Evolutionary conservation across 1,284 basidiomycete species (phyloP).

Genomic region (Psilocybe mexicana): DNA sequence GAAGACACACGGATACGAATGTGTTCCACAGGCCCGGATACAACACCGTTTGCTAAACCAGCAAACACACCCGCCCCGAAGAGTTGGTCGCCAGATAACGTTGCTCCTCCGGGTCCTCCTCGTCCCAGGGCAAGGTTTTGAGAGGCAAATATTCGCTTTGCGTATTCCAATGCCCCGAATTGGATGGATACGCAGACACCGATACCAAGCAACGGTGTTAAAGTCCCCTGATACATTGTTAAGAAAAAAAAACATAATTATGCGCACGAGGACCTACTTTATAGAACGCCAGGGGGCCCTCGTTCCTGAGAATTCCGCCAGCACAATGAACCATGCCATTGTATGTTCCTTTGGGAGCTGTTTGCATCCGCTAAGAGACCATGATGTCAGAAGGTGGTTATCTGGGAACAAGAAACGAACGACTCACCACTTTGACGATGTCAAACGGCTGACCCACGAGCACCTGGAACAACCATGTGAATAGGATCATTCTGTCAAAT

Average conservation of each 20-base stretch:
- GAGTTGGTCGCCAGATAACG: conserved; percentile 67
- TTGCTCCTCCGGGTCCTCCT: conserved; percentile 61
- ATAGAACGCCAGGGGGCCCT: conserved; percentile 95
- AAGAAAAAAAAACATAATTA: neutral
- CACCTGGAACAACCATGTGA: conserved; percentile 48
- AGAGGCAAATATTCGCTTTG: conserved; percentile 81
- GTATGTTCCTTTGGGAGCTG: conserved; percentile 89
- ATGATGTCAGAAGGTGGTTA: neutral
- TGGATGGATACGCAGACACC: conserved; percentile 96
- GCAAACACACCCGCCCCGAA: conserved; percentile 81
- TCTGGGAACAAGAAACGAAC: conserved; percentile 7
- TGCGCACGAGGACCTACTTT: conserved; percentile 57
- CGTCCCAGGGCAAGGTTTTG: conserved; percentile 55
- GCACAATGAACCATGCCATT: conserved; percentile 89
- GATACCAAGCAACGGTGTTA: conserved; percentile 92
- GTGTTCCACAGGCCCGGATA: conserved; percentile 96
- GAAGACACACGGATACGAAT: conserved; percentile 84
- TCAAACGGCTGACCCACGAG: conserved; percentile 96
- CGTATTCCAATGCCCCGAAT: conserved; percentile 89
- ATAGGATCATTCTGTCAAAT: conserved; percentile 9
- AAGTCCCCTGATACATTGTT: conserved; percentile 67
- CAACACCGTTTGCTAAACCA: conserved; percentile 88
- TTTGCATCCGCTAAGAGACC: conserved; percentile 80
- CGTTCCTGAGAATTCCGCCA: conserved; percentile 82
- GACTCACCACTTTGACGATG: conserved; percentile 90